Base-by-base conservation (phyloP, 192 early-diverging fungal genomes). In the Backusella westeae region DNA sequence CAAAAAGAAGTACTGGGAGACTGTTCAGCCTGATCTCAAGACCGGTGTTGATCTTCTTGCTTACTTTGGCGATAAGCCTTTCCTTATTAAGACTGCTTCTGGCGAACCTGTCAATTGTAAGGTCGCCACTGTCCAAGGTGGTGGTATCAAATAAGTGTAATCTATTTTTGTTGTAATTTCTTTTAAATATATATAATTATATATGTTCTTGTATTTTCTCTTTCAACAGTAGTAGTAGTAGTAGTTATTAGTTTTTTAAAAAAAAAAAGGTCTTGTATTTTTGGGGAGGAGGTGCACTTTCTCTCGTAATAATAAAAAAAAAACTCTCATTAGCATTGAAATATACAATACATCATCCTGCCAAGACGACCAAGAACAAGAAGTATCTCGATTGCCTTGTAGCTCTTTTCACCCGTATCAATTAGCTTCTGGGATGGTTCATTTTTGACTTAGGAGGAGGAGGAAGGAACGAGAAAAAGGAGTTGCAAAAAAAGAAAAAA, bases 1-100 rank as follows among this genome's bases (percentile, higher is more conserved):
- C 76, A 99, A 99, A 89, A 96, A 96, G 90, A 99, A 99, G 88
- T 90, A 97, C 74, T 99, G 90, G 89, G 98, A 99, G 81, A 94
- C 95, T 34, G 94, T 99, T 65, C 96, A 98, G 88, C 95, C 96
- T 34, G 93, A 91, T 19, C 84, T 94, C 65, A 88, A 91, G 73
- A 95, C 93, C 32, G 88, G 89, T 72, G 88, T 89, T 38, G 89
- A 93, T 75, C 80, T 83, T 72, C 74, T 88, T 67, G 93, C 93
- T 35, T 87, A 86, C 75, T 94, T 83, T 87, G 85, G 88, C 38
- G 77, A 79, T 15, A 74, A 76, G 56, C 82, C 82, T 35, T 79
- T 83, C 71, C 35, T 78, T 34, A 83, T 83, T 41, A 79, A 75
- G 56, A 74, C 77, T 77, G 79, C 86, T 29, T 87, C 85, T 68